Evolutionary conservation across 176 grass and related monocot species (phyloP), one percentile per base, ranked within the genome.

Genomic region (Secale cereale): DNA sequence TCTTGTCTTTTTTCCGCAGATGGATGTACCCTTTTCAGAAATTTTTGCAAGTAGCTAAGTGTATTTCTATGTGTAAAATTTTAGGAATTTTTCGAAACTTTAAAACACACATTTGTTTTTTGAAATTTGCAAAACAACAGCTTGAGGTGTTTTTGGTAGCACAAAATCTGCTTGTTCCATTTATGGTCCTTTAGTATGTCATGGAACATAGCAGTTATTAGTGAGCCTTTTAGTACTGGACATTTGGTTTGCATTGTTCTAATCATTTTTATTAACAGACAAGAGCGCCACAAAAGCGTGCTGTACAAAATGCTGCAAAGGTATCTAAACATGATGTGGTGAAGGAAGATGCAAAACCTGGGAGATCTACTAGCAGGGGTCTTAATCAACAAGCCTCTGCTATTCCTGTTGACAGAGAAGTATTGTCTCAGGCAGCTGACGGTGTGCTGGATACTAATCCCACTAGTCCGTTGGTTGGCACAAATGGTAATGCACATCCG

Each of bases 291-390:
- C 96, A 94, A 79, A 99, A 96, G 77, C 88, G 86, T 76, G 59
- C 65, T 48, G 14, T 75, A 75, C 86, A 88, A 43, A 95, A 86
- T 82, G 36, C 87, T 79, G 91, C 81, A 33, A 99, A 96, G 82
- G 39, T 85, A 59, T 76, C 86, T 87, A 99, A 96, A 83, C 88
- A 92, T 60, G 90, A 95, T 74, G 10, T 43, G 39, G 36, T 72
- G 32, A 92, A 92, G 85, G 97, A 96, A 81, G 93, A 96, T 68
- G 48, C 26, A 57, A 98, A 92, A 84, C 78, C 88, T 82, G 91
- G 89, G 72, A 98, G 92, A 91, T 84, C 83, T 65, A 78, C 73
- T 10, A 91, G 74, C 91, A 93, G 87, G 61, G 82, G 72, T 86
- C 25, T 79, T 72, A 83, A 31, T 86, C 93, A 92, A 39, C 92